Evolutionary conservation across 1,139 yeast species (phyloP), one percentile per base, ranked within the genome.

Genomic region (Pneumocystis oryctolagi): DNA sequence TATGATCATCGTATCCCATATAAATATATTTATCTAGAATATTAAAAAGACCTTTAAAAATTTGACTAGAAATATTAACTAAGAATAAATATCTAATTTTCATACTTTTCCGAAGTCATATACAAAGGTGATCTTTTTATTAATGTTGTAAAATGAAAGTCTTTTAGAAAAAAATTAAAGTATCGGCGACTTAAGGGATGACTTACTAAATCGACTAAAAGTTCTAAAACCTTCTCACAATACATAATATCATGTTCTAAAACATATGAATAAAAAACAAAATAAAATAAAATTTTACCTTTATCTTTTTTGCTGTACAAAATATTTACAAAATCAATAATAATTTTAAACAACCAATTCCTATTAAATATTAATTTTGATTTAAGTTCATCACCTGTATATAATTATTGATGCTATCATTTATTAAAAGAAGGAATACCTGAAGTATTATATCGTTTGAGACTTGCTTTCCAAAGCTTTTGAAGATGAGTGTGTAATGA

Each of bases 121-220:
- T 64, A 64, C 9, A 59, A 28, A 18, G 62, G 34, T 53, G 65
- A 62, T 34, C 28, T 47, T 59, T 64, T 35, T 34, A 63, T 20
- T 31, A 66, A 62, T 1, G 71, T 65, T 6, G 71, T 39, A 18
- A 74, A 68, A 62, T 71, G 69, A 37, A 67, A 30, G 32, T 73
- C 73, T 55, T 73, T 71, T 55, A 79, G 40, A 5, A 79, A 58
- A 0, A 76, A 67, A 64, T 73, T 74, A 1, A 75, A 64, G 64
- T 72, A 77, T 59, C 75, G 67, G 64, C 83, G 71, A 0, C 82
- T 75, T 0, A 81, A 79, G 16, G 76, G 68, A 64, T 77, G 80
- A 0, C 80, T 75, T 6, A 79, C 63, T 0, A 77, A 65, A 14
- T 69, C 63, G n/a, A 72, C 67, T 25, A 78, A 61, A 28, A 78